These are phyloP conservation scores for Lepidium sativum DNA, from an alignment of 345 rosid genomes.

Conservation along the genomic window DNA sequence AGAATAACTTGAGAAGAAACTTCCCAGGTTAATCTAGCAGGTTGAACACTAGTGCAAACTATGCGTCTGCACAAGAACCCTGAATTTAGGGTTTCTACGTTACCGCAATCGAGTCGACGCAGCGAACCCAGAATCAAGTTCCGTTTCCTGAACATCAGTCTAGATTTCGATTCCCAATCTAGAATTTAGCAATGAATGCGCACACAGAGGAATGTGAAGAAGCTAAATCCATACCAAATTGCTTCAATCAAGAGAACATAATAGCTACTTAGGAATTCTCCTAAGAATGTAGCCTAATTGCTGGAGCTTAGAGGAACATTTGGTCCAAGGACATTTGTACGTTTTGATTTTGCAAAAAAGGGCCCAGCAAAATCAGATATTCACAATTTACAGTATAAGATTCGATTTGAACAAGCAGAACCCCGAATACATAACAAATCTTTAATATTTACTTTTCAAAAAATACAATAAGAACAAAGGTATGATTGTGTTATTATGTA, in stretches of 20 bases:
- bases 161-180: not conserved
- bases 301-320: not conserved
- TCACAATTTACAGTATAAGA: not conserved
- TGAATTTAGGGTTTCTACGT: not conserved
- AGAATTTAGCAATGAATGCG: not conserved
- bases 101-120: slow-evolving; percentile 3
- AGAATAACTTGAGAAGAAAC: slow-evolving; percentile 41
- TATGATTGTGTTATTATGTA: slow-evolving; percentile 7
- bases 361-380: not conserved
- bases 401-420: not conserved
- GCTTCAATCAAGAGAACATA: not conserved
- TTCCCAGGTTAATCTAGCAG: slow-evolving; percentile 41
- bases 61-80: not conserved
- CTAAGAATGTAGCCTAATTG: not conserved
- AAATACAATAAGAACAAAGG: not conserved
- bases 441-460: not conserved
- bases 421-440: not conserved
- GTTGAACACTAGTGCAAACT: slow-evolving; percentile 9
- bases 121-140: not conserved
- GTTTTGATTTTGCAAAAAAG: not conserved
- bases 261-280: not conserved
- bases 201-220: not conserved
- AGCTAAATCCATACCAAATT: not conserved
- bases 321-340: not conserved
- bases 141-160: slow-evolving; percentile 8